Base-by-base conservation (phyloP, 1,139 yeast genomes). In the Pichia sp. region DNA sequence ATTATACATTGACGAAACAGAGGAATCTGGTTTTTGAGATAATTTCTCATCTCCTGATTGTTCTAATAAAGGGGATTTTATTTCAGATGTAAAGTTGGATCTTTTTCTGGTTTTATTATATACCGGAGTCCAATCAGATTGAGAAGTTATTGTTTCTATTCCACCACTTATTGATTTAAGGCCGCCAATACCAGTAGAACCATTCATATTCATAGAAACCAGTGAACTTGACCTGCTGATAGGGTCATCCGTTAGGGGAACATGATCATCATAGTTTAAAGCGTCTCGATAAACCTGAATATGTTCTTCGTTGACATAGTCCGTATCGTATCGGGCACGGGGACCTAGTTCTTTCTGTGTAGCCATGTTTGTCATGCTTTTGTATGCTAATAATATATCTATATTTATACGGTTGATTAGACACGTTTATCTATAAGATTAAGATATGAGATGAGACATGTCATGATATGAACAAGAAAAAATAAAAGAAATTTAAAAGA, bases 111-210 rank as follows among this genome's bases (percentile, higher is more conserved):
- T 49, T 24, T 55, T 55, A 41, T 59, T 62, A 36, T 71, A 67
- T 3, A 80, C 66, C 0, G 89, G 89, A 22, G 75, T 75, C 90
- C 89, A 82, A 59, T 82, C 89, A 52, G 75, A 76, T 53, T 74
- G 73, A 3, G 87, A 80, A 0, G 76, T 61, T 41, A 82, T 80
- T 54, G 70, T 58, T 42, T 68, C 71, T 9, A 66, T 57, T 30
- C 48, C 46, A 58, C 65, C 2, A 65, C 67, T n/a, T 12, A 20
- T 35, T 26, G 40, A 30, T 4, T 33, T 42, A 3, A n/a, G n/a
- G 10, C 1, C 23, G 9, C 10, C 3, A 32, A 22, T 32, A 10
- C 16, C 26, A 32, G 23, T 10, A 9, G 35, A 32, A 22, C 26
- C 26, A n/a, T n/a, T n/a, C n/a, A n/a, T n/a, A n/a, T n/a, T n/a